Percentiles rank a stretch among this genome's conserved stretches.
Conservation (phyloP, 164 flowering plant species). For the Sedum album region DNA sequence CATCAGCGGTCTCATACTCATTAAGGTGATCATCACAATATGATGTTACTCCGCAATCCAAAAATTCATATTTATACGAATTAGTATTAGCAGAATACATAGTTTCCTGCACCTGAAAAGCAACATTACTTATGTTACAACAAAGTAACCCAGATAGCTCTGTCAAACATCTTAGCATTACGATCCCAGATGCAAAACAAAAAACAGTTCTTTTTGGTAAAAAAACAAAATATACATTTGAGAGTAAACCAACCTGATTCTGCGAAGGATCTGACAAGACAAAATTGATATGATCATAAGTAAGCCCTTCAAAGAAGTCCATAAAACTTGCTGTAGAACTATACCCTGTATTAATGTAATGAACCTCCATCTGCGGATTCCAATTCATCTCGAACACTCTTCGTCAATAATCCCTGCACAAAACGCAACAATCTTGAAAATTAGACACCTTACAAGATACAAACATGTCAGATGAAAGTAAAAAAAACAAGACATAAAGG, state of each 20-base stretch:
- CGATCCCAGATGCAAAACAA: background rate
- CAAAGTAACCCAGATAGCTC: too few relatives aligned
- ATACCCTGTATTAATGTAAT: constrained; percentile 29
- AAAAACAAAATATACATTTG: background rate
- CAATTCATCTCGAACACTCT: constrained; percentile 35
- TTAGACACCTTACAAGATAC: background rate
- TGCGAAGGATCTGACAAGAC: constrained; percentile 47
- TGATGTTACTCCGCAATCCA: constrained; percentile 42
- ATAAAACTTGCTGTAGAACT: constrained; percentile 49
- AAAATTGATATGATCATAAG: constrained; percentile 61
- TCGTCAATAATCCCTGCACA: background rate
- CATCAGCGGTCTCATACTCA: constrained; percentile 34
- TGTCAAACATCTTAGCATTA: background rate
- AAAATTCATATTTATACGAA: constrained; percentile 49
- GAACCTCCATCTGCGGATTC: constrained; percentile 42
- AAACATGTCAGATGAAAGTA: background rate
- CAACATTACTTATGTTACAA: background rate
- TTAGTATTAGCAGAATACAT: constrained; percentile 38
- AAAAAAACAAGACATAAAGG: background rate
- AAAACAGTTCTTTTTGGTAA: background rate
- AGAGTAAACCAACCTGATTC: constrained; percentile 32
- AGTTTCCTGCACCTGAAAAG: constrained; percentile 41
- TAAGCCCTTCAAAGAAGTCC: constrained; percentile 57
- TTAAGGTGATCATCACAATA: constrained; percentile 35
- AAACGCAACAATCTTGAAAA: background rate